These are phyloP conservation scores for Trichophyton schoenleinii DNA, from an alignment of 2,329 filamentous ascomycete species.

Conservation along the genomic window DNA sequence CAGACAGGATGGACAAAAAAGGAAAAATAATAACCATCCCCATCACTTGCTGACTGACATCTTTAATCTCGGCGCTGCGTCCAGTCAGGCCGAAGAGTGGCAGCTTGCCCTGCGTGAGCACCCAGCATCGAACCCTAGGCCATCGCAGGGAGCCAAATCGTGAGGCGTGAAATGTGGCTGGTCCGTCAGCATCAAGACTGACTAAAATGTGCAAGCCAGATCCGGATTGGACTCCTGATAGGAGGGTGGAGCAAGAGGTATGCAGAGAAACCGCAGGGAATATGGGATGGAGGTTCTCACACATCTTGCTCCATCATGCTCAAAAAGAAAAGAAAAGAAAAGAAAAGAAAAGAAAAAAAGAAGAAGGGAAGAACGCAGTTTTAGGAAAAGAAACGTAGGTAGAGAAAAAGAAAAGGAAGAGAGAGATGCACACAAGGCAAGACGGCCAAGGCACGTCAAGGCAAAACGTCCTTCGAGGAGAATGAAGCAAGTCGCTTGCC, in stretches of 20 bases:
- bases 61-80: constrained; percentile 1
- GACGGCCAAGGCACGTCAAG: neutral
- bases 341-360: neutral
- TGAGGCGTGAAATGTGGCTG: constrained; percentile 2
- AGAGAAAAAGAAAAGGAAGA: no score
- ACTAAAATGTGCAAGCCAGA: neutral
- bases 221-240: neutral
- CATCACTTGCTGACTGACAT: neutral
- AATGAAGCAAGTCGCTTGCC: constrained; percentile 4
- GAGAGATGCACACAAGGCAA: neutral
- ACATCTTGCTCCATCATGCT: constrained; percentile 4
- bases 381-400: no score
- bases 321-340: constrained; percentile 7
- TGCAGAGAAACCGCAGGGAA: constrained; percentile 4
- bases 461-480: neutral
- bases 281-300: constrained; percentile 3
- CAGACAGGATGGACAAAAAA: neutral
- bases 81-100: neutral
- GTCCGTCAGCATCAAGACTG: neutral
- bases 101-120: neutral
- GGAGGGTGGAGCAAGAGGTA: constrained; percentile 1
- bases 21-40: neutral
- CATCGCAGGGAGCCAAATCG: neutral
- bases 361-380: no score
- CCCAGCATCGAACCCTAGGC: neutral